Base-by-base conservation (phyloP, 805 yeast species). In the Candida boleticola region DNA sequence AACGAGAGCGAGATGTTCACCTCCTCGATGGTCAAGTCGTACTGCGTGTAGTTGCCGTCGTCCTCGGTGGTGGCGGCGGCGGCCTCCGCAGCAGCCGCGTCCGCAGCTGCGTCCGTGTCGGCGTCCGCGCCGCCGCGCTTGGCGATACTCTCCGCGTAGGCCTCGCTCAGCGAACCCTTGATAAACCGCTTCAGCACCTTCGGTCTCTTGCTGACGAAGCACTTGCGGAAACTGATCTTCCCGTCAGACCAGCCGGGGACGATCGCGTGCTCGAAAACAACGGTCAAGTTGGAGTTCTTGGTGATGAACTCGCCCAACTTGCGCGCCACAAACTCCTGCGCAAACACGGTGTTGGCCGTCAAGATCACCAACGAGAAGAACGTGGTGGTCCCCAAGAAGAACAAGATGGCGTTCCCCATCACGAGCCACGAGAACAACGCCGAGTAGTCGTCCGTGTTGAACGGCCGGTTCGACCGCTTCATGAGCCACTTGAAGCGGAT, bases 21-120 rank as follows among this genome's bases (percentile, higher is more conserved):
- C 50, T 85, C 85, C 45, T 92, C 96, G 13, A 93, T 85, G 0
- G 95, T 87, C 30, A 93, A 61, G 61, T 93, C 99, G 60, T 84
- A 93, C 60, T 93, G 99, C 0, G 99, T 92, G 63, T 90, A 93
- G 63, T 93, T 93, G 1, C 97, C 98, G 58, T 89, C 96, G 52
- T 85, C 96, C 18, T 31, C 22, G n/a, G 21, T 7, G 6, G 11
- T 13, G 17, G 14, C 14, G 11, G 11, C 14, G 42, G 66, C 71
- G 17, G 65, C 66, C 21, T 65, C 74, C 13, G 64, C 71, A 21
- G 54, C 52, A 13, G 40, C 34, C 23, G 44, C 46, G 19, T 53
- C 60, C 20, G 29, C 40, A 9, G 21, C 33, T 27, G 39, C 46
- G 1, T 27, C 10, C 10, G 32, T 16, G 4, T 31, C 40, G 6